phyloP scores from a whole-genome alignment of 306 rosid species.

The Styphnolobium japonicum region DNA sequence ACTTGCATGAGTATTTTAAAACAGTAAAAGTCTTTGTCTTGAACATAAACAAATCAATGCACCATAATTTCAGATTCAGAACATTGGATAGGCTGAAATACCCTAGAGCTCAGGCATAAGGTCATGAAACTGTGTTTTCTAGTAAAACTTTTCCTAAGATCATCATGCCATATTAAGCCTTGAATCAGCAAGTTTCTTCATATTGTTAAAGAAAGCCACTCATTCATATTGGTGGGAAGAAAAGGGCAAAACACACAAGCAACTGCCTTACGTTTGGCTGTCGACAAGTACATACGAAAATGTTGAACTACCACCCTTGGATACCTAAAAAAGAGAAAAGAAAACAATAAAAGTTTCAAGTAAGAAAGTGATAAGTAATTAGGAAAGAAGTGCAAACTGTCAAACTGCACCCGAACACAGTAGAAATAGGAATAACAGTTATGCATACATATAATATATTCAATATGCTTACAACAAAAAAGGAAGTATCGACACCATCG shows the following conservation, averaged over 20 bases:
- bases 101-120: not conserved
- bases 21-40: not conserved
- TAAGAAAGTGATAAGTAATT: not conserved
- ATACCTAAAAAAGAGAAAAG: constrained; percentile 54
- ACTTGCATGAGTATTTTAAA: constrained; percentile 7
- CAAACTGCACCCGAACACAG: not conserved
- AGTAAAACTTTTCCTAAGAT: not conserved
- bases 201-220: not conserved
- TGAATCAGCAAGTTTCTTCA: constrained; percentile 4
- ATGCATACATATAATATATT: not conserved
- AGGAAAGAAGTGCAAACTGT: not conserved
- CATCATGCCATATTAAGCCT: constrained; percentile 4
- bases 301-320: constrained; percentile 78
- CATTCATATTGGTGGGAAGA: not conserved
- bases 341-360: not conserved
- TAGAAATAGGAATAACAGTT: not conserved
- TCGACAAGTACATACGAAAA: constrained; percentile 79
- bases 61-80: not conserved
- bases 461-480: constrained; percentile 43
- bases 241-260: constrained; percentile 12
- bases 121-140: not conserved
- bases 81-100: not conserved
- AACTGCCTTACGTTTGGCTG: constrained; percentile 65
- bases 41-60: constrained; percentile 12
- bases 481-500: constrained; percentile 78